Conservation (phyloP, 2,329 filamentous ascomycete genomes). For the Colletotrichum cereale region DNA sequence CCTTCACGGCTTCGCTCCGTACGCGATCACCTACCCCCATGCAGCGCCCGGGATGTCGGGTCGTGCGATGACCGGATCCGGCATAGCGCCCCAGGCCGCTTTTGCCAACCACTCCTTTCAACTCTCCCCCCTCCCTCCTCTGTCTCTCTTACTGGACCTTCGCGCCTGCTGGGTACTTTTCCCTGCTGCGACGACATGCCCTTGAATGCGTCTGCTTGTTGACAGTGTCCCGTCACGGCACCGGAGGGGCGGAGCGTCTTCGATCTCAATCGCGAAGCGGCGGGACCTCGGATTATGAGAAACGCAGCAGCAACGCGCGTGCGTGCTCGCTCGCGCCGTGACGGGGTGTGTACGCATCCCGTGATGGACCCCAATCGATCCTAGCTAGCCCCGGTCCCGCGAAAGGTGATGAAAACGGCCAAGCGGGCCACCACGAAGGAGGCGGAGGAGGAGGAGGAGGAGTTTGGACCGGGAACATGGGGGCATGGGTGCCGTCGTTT, state of each 20-base stretch:
- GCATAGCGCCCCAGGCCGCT: constrained; percentile 31
- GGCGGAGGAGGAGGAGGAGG: constrained; percentile 1
- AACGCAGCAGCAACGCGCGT: neutral
- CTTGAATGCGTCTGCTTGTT: constrained; percentile 12
- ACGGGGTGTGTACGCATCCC: neutral
- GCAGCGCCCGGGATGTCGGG: constrained; percentile 43
- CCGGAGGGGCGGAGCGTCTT: constrained; percentile 1
- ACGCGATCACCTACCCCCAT: constrained; percentile 31
- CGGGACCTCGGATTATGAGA: neutral
- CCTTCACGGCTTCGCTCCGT: constrained; percentile 16
- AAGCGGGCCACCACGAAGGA: constrained; percentile 13
- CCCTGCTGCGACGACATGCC: constrained; percentile 10
- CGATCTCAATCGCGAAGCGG: constrained; percentile 5
- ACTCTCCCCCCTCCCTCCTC: neutral
- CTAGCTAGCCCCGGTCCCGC: neutral
- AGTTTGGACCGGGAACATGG: neutral
- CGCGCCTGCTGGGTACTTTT: constrained; percentile 17
- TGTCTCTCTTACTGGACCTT: neutral
- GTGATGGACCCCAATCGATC: neutral
- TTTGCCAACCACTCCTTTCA: constrained; percentile 22
- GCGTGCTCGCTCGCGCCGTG: neutral
- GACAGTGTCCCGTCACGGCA: constrained; percentile 11
- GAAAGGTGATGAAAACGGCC: neutral
- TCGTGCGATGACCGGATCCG: constrained; percentile 34
- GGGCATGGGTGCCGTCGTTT: constrained; percentile 10